Conservation (phyloP, 2,329 filamentous ascomycete species). For the Phialocephala subalpina region DNA sequence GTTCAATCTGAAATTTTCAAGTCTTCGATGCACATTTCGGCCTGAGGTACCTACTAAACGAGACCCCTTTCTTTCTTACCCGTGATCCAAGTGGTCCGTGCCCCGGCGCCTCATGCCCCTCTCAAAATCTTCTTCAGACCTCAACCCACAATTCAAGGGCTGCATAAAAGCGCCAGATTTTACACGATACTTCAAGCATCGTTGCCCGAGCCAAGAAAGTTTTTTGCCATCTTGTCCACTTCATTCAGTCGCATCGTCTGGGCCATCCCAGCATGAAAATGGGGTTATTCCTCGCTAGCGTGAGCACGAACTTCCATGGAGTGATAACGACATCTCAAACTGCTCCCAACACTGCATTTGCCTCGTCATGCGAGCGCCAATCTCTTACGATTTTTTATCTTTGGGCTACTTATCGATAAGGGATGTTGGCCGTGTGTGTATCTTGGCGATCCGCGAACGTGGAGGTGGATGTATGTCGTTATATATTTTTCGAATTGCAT, state of each 20-base stretch:
- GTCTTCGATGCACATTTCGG: too few species aligned
- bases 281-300: background rate
- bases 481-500: constrained; percentile 9
- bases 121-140: background rate
- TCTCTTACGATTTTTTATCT: background rate
- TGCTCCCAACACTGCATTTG: background rate
- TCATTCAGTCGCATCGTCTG: too few species aligned
- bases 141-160: background rate
- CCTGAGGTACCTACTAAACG: background rate
- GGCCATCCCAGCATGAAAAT: background rate
- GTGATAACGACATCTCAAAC: constrained; percentile 5
- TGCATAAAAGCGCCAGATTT: background rate
- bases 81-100: background rate
- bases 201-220: background rate
- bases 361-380: background rate
- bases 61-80: background rate
- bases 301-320: constrained; percentile 1
- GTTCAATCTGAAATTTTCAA: too few species aligned
- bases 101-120: background rate
- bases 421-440: background rate
- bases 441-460: constrained; percentile 3
- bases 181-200: background rate
- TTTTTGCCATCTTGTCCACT: background rate
- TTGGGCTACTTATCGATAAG: constrained; percentile 1
- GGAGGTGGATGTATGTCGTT: background rate